Evolutionary conservation across 208 protist species (phyloP), one percentile per base, ranked within the genome.

Genomic region (Strigomonas culicis): DNA sequence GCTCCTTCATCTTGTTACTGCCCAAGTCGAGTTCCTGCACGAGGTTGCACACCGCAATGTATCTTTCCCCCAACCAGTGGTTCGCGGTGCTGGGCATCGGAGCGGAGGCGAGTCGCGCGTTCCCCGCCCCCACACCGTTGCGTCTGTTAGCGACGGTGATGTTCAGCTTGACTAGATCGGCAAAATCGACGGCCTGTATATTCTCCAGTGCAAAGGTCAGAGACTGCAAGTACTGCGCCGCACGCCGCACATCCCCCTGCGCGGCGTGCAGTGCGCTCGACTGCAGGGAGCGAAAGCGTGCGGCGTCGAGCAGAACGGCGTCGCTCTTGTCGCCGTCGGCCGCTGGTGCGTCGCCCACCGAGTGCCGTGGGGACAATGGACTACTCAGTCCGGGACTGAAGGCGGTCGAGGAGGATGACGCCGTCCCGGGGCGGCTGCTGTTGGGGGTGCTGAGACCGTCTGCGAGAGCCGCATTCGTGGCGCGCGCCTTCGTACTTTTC

Each of bases 1-100:
- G 11, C 1, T 30, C 49, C 7, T 1, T 30, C 51, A 95, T 46
- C 0, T 63, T 41, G 46, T 95, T 95, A 41, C 80, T 80, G 59
- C 89, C 82, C 0, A 95, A 31, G 57, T 95, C 80, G n/a, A 95
- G 50, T 30, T 83, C 74, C 24, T 59, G 39, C 24, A 82, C 74
- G 34, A 75, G 68, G 4, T 66, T 41, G 17, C 56, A 51, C 10
- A 66, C 59, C 19, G 46, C 49, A 27, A 70, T 28, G 17, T 4
- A 7, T 25, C 43, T 31, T 39, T 49, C 47, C 2, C 36, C 55
- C 7, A 32, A 21, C 31, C 36, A 63, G 6, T 17, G 27, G 11
- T 4, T n/a, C 34, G 34, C 30, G 7, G 31, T 31, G 11, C 30
- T 32, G 32, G 6, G 32, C 32, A 39, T 34, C 1, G 39, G 24